Conservation (phyloP, 805 yeast genomes). For the Hanseniaspora vineae region DNA sequence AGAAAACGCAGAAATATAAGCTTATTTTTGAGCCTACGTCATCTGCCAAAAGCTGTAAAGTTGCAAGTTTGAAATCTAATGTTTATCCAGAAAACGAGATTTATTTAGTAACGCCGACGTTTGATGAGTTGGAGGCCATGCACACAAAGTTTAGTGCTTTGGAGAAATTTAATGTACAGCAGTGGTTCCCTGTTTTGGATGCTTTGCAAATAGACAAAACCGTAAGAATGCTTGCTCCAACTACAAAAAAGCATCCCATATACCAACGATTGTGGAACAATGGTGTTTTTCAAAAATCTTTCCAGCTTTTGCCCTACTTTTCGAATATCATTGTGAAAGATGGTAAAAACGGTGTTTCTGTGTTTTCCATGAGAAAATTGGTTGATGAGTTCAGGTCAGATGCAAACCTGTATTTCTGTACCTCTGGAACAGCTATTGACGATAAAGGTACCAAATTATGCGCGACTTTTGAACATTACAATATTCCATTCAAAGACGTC, state of each 20-base stretch:
- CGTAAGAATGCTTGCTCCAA: constrained; percentile 7
- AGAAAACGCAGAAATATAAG: constrained; percentile 13
- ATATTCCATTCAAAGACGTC: constrained; percentile 26
- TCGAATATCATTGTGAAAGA: constrained; percentile 56
- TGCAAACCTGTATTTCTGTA: constrained; percentile 1
- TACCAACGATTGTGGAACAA: constrained; percentile 19
- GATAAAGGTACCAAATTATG: constrained; percentile 5
- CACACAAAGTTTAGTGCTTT: constrained; percentile 34
- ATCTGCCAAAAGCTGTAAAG: constrained; percentile 40
- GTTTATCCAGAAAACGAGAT: constrained; percentile 36
- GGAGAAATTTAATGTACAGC: constrained; percentile 37
- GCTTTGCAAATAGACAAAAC: constrained; percentile 29
- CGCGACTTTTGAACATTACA: constrained; percentile 50
- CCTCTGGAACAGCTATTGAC: constrained; percentile 9
- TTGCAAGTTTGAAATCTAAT: constrained; percentile 27
- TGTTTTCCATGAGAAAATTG: constrained; percentile 23
- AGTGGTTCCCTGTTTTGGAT: constrained; percentile 70
- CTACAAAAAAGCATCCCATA: constrained; percentile 11
- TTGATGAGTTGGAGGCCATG: constrained; percentile 44
- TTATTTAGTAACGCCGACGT: constrained; percentile 55
- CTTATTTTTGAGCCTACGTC: constrained; percentile 72
- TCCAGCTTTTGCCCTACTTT: constrained; percentile 61
- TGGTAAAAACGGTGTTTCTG: constrained; percentile 50
- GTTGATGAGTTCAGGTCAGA: background rate
- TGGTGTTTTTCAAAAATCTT: constrained; percentile 53